These are phyloP conservation scores for Petunia axillaris DNA, from an alignment of 257 asterid genomes.

Conservation along the genomic window DNA sequence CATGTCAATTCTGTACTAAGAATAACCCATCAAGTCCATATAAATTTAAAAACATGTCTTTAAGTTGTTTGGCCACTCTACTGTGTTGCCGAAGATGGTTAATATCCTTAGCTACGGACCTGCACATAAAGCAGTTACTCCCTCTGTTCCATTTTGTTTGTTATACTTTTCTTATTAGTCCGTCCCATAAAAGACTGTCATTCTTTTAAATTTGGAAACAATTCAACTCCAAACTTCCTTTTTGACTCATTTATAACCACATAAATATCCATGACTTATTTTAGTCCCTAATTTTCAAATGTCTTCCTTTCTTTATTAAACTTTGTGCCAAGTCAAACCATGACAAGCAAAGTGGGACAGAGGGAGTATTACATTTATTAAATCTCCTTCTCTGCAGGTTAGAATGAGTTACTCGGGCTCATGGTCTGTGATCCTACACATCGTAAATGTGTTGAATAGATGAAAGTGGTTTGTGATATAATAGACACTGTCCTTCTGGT, in stretches of 20 bases:
- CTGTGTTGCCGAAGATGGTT: neutral
- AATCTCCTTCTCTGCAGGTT: neutral
- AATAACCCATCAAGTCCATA: neutral
- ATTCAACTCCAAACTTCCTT: too few species aligned
- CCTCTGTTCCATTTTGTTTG: too few species aligned
- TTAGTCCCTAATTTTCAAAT: too few species aligned
- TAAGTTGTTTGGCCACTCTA: neutral
- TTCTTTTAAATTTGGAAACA: too few species aligned
- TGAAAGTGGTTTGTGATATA: constrained; percentile 9
- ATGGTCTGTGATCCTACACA: neutral
- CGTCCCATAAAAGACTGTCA: too few species aligned
- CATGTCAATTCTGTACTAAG: neutral
- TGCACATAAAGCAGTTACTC: neutral
- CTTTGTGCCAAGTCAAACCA: too few species aligned
- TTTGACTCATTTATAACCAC: too few species aligned
- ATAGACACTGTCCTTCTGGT: constrained; percentile 8
- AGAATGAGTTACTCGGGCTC: constrained; percentile 3
- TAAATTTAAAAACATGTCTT: neutral
- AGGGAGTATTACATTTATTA: neutral
- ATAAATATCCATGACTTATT: too few species aligned
- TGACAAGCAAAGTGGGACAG: too few species aligned
- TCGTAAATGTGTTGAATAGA: neutral
- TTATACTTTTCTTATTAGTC: too few species aligned
- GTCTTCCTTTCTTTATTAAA: too few species aligned
- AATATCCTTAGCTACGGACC: constrained; percentile 1